Evolutionary conservation across 441 rosid genomes (phyloP).

Genomic region (Adansonia gregorii): DNA sequence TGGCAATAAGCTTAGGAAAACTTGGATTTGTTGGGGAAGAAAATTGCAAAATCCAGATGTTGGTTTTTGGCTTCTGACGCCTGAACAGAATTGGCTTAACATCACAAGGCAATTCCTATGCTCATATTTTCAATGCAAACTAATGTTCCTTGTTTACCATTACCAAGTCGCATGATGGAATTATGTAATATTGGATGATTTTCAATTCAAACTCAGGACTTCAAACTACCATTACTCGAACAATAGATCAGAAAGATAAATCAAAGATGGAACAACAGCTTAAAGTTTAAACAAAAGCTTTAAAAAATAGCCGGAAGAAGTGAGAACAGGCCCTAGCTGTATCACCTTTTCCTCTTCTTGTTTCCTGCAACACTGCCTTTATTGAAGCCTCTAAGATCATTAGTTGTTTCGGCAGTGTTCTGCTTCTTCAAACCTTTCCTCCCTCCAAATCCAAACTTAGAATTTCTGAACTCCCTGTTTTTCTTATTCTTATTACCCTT

Average conservation of each 20-base stretch:
- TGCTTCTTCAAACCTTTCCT: conserved; percentile 75
- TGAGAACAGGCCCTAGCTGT: neutral
- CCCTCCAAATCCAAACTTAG: conserved; percentile 87
- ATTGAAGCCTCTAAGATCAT: conserved; percentile 52
- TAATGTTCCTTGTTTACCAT: too few relatives aligned
- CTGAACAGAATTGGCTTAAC: neutral
- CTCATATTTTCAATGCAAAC: neutral
- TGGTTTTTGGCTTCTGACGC: neutral
- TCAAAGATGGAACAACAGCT: conserved; percentile 1
- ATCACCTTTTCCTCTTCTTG: conserved; percentile 46
- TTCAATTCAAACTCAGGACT: neutral
- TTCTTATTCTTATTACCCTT: conserved; percentile 45
- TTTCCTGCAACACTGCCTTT: conserved; percentile 48
- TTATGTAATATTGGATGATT: neutral
- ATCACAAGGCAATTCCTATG: neutral
- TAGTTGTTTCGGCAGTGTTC: conserved; percentile 71
- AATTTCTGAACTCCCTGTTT: conserved; percentile 57
- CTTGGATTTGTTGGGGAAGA: neutral
- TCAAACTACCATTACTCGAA: neutral
- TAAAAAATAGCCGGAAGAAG: neutral
- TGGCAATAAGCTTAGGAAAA: neutral
- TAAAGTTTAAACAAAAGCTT: neutral
- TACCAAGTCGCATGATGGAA: neutral
- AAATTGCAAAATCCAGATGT: neutral
- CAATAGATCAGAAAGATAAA: neutral